Base-by-base conservation (phyloP, 306 rosid species). In the Prosopis cineraria region DNA sequence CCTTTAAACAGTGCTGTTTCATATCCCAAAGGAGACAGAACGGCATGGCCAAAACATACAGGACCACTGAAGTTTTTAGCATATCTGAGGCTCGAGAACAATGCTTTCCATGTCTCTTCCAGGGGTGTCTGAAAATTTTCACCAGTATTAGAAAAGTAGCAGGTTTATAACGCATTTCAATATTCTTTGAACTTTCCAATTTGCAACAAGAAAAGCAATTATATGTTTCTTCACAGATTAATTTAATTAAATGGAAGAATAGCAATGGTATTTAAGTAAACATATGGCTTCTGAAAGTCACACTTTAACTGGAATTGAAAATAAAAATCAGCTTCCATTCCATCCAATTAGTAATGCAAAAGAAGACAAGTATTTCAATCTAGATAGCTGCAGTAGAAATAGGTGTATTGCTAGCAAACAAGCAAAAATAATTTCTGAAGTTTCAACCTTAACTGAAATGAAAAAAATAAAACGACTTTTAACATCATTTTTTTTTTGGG, bases 51-150 rank as follows among this genome's bases (percentile, higher is more conserved):
- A 81, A 94, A 94, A 78, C 98, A 36, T 1, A 36, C 39, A 9
- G 98, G 68, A 33, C 88, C 85, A 20, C 77, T 92, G 80, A 87
- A 89, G 86, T 92, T 92, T 82, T 94, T 94, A 5, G 93, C 96
- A 64, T 94, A 90, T 89, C 84, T 73, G 76, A 92, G 55, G 70
- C 98, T 89, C 44, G 98, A 92, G 84, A 94, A 92, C 82, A 94
- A 81, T 7, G 88, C 93, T 76, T 67, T 83, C 97, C 98, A 94
- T 78, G 97, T 94, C 79, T 94, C 98, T 90, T 94, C 98, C 82
- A 94, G 82, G 27, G 81, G 84, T 58, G 96, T 36, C 98, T 94
- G 93, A 77, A 82, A 77, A 17, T 36, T 60, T 72, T 41, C 20
- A 20, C 22, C 34, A 72, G 50, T 31, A n/a, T n/a, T 40, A 40